Percentiles rank a stretch among this genome's conserved stretches.
phyloP scores from a whole-genome alignment of 192 early-diverging fungal genomes.

The Geosiphon pyriformis region DNA sequence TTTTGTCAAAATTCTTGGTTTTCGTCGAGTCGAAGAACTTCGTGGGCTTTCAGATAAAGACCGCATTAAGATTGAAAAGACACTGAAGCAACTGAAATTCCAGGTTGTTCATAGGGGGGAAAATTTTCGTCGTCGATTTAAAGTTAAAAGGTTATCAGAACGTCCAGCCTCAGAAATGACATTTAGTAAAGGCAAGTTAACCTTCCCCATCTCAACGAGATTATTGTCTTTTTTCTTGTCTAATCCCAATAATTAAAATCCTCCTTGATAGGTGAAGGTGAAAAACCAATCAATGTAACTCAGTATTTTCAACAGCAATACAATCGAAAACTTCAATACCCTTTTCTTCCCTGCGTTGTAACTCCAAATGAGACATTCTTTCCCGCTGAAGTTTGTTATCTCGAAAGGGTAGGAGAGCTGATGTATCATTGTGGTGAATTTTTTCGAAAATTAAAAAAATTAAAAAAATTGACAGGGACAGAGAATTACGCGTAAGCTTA shows the following conservation, averaged over 20 bases:
- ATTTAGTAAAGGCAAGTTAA: conserved; percentile 53
- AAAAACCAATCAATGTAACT: conserved; percentile 54
- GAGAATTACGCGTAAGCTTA: conserved; percentile 73
- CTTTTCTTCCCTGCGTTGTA: conserved; percentile 73
- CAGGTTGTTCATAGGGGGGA: conserved; percentile 53
- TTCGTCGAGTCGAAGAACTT: conserved; percentile 41
- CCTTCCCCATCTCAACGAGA: neutral
- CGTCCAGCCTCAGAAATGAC: conserved; percentile 60
- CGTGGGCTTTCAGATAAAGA: conserved; percentile 30
- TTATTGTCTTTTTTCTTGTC: neutral
- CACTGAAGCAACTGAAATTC: conserved; percentile 50
- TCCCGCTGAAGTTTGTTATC: conserved; percentile 86
- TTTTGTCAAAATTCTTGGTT: conserved; percentile 56
- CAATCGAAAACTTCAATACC: conserved; percentile 64
- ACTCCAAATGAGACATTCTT: conserved; percentile 62
- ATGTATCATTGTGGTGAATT: neutral
- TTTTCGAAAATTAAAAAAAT: neutral
- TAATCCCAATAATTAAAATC: neutral
- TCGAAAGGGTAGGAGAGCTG: conserved; percentile 37
- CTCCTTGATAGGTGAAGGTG: conserved; percentile 31
- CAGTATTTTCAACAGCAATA: conserved; percentile 74
- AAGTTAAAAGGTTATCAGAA: conserved; percentile 58
- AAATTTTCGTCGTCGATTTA: conserved; percentile 52
- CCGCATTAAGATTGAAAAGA: conserved; percentile 35
- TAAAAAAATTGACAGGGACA: conserved; percentile 62